Conservation (phyloP, 768 basidiomycete species). For the Crassisporium funariophilum region DNA sequence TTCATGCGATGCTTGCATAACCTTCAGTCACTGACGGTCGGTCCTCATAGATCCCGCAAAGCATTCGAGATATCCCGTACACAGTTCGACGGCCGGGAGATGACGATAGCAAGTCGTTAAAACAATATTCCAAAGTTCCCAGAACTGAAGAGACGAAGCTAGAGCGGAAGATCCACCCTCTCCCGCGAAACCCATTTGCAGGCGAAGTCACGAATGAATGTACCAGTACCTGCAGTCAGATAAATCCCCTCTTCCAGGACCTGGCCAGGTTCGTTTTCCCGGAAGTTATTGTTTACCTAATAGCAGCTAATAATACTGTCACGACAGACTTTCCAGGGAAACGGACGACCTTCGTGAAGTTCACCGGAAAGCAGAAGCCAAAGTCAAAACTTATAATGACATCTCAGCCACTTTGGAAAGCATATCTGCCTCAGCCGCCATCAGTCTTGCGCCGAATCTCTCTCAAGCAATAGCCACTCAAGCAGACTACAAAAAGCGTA, state of each 20-base stretch:
- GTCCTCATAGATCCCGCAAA: too few relatives aligned
- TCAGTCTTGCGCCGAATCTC: slow-evolving; percentile 46
- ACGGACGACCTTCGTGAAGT: slow-evolving; percentile 44
- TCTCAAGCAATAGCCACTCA: slow-evolving; percentile 46
- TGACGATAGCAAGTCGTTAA: not conserved
- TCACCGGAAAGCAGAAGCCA: slow-evolving; percentile 47
- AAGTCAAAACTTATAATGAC: slow-evolving; percentile 49
- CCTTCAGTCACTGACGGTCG: too few relatives aligned
- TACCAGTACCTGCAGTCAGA: slow-evolving; percentile 10
- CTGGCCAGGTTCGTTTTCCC: slow-evolving; percentile 39
- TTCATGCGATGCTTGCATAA: too few relatives aligned
- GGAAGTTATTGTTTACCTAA: slow-evolving; percentile 5
- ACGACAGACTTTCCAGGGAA: slow-evolving; percentile 45
- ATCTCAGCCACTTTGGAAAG: slow-evolving; percentile 50
- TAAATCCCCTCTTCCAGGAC: slow-evolving; percentile 38
- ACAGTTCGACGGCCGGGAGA: too few relatives aligned
- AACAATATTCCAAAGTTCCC: not conserved
- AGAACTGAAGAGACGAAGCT: slow-evolving; percentile 3
- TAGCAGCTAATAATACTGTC: slow-evolving; percentile 4
- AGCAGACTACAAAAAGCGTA: slow-evolving; percentile 42
- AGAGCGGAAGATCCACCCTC: not conserved
- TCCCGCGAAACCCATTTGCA: not conserved
- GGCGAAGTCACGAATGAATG: not conserved
- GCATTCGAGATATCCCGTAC: too few relatives aligned
- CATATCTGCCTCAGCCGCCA: slow-evolving; percentile 43